These are phyloP conservation scores for Aspergillus amoenus DNA, from an alignment of 2,329 filamentous ascomycete genomes.

Conservation along the genomic window DNA sequence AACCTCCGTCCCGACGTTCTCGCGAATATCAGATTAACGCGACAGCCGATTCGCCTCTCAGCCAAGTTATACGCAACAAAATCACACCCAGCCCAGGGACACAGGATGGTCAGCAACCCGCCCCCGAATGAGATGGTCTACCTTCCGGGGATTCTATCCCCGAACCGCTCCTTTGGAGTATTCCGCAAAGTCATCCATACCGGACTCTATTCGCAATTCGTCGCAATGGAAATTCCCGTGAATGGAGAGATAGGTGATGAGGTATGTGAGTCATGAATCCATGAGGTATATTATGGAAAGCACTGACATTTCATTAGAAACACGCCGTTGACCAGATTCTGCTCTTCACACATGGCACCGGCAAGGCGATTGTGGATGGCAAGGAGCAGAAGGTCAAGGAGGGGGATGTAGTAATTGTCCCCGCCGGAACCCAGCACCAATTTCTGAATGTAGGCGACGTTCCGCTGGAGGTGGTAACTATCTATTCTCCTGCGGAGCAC, in stretches of 20 bases:
- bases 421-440: conserved; percentile 65
- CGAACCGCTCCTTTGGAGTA: conserved; percentile 59
- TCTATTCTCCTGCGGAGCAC: conserved; percentile 65
- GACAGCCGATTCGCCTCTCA: not conserved
- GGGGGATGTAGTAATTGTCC: conserved; percentile 61
- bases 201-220: conserved; percentile 62
- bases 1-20: not conserved
- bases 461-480: conserved; percentile 61
- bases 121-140: conserved; percentile 60
- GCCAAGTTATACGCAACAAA: not conserved
- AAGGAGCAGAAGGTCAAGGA: conserved; percentile 58
- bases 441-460: conserved; percentile 62
- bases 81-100: not conserved
- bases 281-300: not conserved
- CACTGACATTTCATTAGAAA: conserved; percentile 19
- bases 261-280: conserved; percentile 35
- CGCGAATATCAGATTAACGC: not conserved
- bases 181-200: conserved; percentile 64
- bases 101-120: conserved; percentile 30
- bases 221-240: conserved; percentile 64
- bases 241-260: conserved; percentile 67
- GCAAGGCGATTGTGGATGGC: conserved; percentile 59
- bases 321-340: conserved; percentile 66
- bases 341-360: conserved; percentile 61
- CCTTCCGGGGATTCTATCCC: conserved; percentile 55